These are phyloP conservation scores for Cutaneotrichosporon cavernicola DNA, from an alignment of 1,284 basidiomycete species.

Conservation along the genomic window DNA sequence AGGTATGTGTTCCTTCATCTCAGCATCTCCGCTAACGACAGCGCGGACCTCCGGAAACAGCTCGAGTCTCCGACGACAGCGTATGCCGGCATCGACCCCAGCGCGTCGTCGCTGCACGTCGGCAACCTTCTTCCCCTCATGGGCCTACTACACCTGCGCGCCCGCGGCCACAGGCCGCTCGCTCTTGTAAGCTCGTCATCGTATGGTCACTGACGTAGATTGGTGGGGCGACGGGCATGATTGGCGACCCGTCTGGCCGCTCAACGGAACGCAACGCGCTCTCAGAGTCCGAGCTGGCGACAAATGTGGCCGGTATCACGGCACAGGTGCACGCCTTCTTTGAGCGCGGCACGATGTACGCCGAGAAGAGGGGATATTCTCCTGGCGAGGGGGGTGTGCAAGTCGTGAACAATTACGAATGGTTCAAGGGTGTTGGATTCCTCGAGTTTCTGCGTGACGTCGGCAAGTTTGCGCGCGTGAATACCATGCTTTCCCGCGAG, in stretches of 20 bases:
- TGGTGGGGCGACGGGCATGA: constrained; percentile 92
- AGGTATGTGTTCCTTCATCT: constrained; percentile 36
- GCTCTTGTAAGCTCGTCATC: constrained; percentile 63
- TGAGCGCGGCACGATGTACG: constrained; percentile 63
- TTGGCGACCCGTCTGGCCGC: constrained; percentile 94
- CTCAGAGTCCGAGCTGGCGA: constrained; percentile 60
- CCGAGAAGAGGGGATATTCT: constrained; percentile 44
- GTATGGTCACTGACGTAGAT: constrained; percentile 57
- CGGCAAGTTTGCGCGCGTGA: constrained; percentile 78
- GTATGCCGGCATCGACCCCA: constrained; percentile 91
- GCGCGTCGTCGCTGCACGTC: constrained; percentile 82
- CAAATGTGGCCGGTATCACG: constrained; percentile 69
- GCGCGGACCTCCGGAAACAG: constrained; percentile 40
- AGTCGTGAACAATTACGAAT: constrained; percentile 80
- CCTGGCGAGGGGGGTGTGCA: constrained; percentile 30
- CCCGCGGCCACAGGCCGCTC: constrained; percentile 75
- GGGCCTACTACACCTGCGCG: constrained; percentile 79
- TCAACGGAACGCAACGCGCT: constrained; percentile 76
- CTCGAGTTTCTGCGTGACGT: constrained; percentile 82
- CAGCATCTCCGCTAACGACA: constrained; percentile 19
- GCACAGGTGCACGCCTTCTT: constrained; percentile 72
- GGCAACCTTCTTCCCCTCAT: constrained; percentile 90
- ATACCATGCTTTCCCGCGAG: constrained; percentile 72
- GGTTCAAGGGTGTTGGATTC: constrained; percentile 71
- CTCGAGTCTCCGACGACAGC: constrained; percentile 57